Base-by-base conservation (phyloP, 2,329 filamentous ascomycete genomes). In the Trichophyton mentagrophytes region DNA sequence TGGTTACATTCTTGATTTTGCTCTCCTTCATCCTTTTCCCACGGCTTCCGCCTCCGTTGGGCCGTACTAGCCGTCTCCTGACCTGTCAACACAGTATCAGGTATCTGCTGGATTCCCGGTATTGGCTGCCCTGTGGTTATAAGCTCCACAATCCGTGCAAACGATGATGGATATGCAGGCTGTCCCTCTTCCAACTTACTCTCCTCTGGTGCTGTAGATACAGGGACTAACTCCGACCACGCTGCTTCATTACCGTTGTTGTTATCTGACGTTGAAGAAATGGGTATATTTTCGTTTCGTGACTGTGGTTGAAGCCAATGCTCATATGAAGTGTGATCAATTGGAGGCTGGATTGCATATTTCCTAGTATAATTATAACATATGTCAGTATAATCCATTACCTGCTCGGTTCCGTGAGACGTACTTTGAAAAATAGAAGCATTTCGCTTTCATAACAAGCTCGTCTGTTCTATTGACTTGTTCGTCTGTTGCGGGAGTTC, bases 81-180 rank as follows among this genome's bases (percentile, higher is more conserved):
- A 3, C 87, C 86, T 60, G 84, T 79, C 20, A 91, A 78, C 3
- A 96, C 78, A 0, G 86, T 93, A 66, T 89, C 83, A 3, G 91
- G 90, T 59, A 96, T 92, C 64, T 95, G 84, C 66, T 85, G 85
- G 68, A 96, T 95, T 0, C 91, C 91, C 1, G 90, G 90, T 49
- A 96, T 87, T 0, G 88, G 86, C 67, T 89, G 85, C 59, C 90
- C 90, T 30, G 84, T 85, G 25, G 89, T 88, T 60, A 96, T 88
- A 60, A 95, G 82, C 68, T 89, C 87, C 60, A 95, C 86, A 64
- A 96, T 90, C 65, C 92, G 85, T 6, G 88, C 86, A 72, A 96
- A 96, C 1, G 85, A 86, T 57, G 85, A 85, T 2, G 90, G 90
- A 67, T 95, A 95, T 0, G 83, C 82, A 42, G 89, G 87, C 53